Base-by-base conservation (phyloP, 495 filamentous ascomycete genomes). In the Penicillium parvum region DNA sequence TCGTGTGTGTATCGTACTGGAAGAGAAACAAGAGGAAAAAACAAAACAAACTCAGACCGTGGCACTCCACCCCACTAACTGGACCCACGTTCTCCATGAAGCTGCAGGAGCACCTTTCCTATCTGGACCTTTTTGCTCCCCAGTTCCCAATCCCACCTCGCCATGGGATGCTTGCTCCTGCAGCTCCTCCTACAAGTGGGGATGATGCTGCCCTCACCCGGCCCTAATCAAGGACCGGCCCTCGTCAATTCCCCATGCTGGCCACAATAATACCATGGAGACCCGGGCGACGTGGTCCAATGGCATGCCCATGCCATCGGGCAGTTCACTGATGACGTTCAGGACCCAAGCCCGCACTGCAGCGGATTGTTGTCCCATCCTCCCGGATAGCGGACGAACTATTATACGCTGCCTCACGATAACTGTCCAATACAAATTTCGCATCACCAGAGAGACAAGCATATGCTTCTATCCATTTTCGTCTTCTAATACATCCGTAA, bases 351-450 rank as follows among this genome's bases (percentile, higher is more conserved):
- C 30, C 45, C 39, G 53, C 40, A 52, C 43, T 58, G 57, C 46
- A 60, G 50, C 52, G 47, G 40, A 43, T 50, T 46, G 45, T 45
- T 43, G 41, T 58, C 49, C 63, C 55, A 59, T 57, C 49, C 49
- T 43, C 57, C 63, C 59, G 56, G 57, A 47, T 52, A 35, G 42
- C 34, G 51, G 51, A 51, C 48, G 57, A 56, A 59, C 57, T 56
- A 61, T 65, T 60, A 68, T 68, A 68, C 66, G 66, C 58, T 58
- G 66, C 64, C 64, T 70, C 55, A 53, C 58, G 36, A 58, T 66
- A 42, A 42, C 47, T 29, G 43, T 61, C 53, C 52, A 63, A 60
- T 60, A 45, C 45, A 38, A 43, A 38, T 38, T 40, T 34, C 40
- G 32, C 44, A 47, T 57, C 46, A 20, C 36, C 50, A 35, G 47